phyloP scores from a whole-genome alignment of 306 rosid genomes.

The Argentina anserina region DNA sequence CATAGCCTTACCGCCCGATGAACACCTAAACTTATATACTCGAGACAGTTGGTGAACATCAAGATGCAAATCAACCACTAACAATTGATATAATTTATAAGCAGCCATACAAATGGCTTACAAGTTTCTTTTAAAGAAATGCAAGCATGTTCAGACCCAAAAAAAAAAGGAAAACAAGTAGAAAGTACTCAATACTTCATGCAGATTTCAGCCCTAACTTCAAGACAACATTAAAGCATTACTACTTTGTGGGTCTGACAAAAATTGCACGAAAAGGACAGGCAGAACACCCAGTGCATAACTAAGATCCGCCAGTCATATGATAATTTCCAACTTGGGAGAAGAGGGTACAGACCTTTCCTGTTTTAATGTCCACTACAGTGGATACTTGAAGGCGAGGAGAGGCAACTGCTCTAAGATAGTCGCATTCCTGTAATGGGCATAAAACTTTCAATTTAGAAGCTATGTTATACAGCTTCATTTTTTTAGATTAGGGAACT shows the following conservation, averaged over 20 bases:
- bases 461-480: conserved; percentile 20
- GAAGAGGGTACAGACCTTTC: conserved; percentile 55
- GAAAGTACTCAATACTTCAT: background rate
- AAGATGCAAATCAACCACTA: background rate
- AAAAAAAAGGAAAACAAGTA: background rate
- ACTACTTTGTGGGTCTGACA: background rate
- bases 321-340: background rate
- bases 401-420: conserved; percentile 70
- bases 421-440: conserved; percentile 78
- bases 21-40: background rate
- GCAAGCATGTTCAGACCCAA: background rate
- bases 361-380: conserved; percentile 87
- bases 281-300: background rate
- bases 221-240: background rate
- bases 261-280: background rate
- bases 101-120: background rate
- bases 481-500: conserved; percentile 9
- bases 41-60: background rate
- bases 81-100: background rate
- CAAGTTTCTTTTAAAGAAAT: background rate
- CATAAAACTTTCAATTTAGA: conserved; percentile 12
- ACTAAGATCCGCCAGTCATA: background rate
- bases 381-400: conserved; percentile 88
- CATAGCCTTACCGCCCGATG: background rate
- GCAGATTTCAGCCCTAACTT: background rate